Conservation (phyloP, 768 basidiomycete species). For the Rhodotorula graminis region DNA sequence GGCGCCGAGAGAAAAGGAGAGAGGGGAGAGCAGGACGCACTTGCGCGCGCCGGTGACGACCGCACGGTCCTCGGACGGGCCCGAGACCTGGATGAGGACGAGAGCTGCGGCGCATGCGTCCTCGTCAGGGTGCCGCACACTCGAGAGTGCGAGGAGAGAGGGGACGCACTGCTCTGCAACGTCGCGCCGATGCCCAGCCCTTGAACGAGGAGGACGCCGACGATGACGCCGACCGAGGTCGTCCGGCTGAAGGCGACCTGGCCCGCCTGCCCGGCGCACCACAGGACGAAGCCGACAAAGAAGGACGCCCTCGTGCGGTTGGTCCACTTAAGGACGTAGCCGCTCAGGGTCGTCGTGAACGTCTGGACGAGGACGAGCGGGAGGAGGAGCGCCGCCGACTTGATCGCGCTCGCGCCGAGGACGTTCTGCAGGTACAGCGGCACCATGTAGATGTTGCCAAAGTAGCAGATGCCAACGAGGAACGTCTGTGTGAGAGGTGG, state of each 20-base stretch:
- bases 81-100: conserved; percentile 42
- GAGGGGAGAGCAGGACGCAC: not conserved
- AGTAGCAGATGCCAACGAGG: conserved; percentile 44
- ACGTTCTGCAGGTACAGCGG: conserved; percentile 44
- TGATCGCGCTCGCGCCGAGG: conserved; percentile 40
- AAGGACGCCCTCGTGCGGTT: conserved; percentile 42
- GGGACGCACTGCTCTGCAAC: conserved; percentile 41
- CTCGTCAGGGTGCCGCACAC: not conserved
- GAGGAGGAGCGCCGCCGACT: conserved; percentile 43
- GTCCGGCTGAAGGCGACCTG: conserved; percentile 40
- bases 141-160: not conserved
- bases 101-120: conserved; percentile 31
- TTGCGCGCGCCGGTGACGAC: conserved; percentile 43
- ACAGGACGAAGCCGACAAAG: conserved; percentile 40
- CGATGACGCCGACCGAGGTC: conserved; percentile 29
- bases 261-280: conserved; percentile 38
- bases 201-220: conserved; percentile 41
- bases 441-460: conserved; percentile 44
- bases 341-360: conserved; percentile 35
- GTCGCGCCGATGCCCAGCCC: conserved; percentile 43
- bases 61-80: conserved; percentile 42
- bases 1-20: not conserved
- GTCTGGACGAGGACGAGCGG: conserved; percentile 43
- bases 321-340: conserved; percentile 42
- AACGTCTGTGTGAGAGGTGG: conserved; percentile 27